Conservation (phyloP, 352 stramenopile genomes). For the Phytopythium mirpurense region DNA sequence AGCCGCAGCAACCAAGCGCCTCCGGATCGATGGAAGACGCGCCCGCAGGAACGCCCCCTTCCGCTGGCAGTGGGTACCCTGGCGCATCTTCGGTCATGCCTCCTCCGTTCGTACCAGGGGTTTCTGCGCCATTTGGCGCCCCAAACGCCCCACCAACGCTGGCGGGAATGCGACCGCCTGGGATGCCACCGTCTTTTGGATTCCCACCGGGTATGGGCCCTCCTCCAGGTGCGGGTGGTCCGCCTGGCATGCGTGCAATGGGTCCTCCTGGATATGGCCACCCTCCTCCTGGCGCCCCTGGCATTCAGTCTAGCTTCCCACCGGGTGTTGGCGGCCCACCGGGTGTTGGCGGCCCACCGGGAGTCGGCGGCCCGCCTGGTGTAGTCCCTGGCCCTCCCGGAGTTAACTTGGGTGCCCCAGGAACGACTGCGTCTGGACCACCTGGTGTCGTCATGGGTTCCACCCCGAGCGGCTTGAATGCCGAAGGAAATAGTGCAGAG, state of each 20-base stretch:
- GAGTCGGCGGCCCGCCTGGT: neutral
- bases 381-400: conserved; percentile 9
- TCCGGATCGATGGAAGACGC: neutral
- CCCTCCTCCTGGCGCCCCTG: neutral
- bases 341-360: neutral
- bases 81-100: neutral
- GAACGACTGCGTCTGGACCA: conserved; percentile 2
- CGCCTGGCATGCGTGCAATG: conserved; percentile 16
- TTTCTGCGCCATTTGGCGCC: neutral
- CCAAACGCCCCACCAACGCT: neutral
- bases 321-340: conserved; percentile 20
- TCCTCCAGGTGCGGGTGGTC: conserved; percentile 10
- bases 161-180: conserved; percentile 2
- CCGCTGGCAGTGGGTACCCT: neutral
- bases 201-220: conserved; percentile 8
- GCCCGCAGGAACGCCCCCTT: neutral
- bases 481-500: neutral
- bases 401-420: conserved; percentile 11
- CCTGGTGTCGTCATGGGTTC: conserved; percentile 1
- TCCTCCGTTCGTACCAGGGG: neutral
- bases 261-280: conserved; percentile 9
- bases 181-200: neutral
- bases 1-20: conserved; percentile 3
- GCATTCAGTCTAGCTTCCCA: conserved; percentile 10
- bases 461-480: conserved; percentile 6